Conservation (phyloP, 2,329 filamentous ascomycete species). For the Plectosphaerella cucumerina region DNA sequence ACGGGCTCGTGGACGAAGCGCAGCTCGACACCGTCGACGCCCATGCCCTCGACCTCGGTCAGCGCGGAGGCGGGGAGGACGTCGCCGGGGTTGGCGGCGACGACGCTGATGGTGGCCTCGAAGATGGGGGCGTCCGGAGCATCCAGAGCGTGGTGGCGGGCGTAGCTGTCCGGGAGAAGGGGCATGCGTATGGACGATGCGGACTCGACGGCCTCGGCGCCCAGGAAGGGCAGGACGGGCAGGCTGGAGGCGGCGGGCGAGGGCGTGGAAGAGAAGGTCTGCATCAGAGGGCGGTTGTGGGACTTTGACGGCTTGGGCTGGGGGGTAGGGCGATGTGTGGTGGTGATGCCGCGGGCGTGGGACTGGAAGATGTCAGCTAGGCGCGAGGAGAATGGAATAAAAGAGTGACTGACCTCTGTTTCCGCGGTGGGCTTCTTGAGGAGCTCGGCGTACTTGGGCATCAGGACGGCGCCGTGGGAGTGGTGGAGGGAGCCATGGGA, state of each 20-base stretch:
- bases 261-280: conserved; percentile 52
- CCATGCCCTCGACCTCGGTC: conserved; percentile 55
- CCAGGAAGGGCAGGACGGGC: conserved; percentile 46
- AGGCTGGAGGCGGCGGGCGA: conserved; percentile 34
- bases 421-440: conserved; percentile 30
- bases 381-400: neutral
- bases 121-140: conserved; percentile 34
- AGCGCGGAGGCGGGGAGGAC: conserved; percentile 47
- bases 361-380: conserved; percentile 12
- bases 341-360: conserved; percentile 37
- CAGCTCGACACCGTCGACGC: conserved; percentile 51
- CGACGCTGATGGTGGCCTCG: conserved; percentile 45
- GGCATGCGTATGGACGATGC: conserved; percentile 48
- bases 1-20: conserved; percentile 42
- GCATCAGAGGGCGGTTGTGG: conserved; percentile 51
- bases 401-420: conserved; percentile 32
- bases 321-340: conserved; percentile 43
- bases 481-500: conserved; percentile 24
- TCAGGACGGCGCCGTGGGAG: conserved; percentile 32
- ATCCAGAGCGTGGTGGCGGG: conserved; percentile 37
- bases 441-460: conserved; percentile 45
- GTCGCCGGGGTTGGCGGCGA: conserved; percentile 52
- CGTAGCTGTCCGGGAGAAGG: conserved; percentile 56
- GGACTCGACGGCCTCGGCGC: conserved; percentile 22
- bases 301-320: conserved; percentile 29